A percentile compares a stretch with the other conserved stretches of the same genome.
phyloP scores from a whole-genome alignment of 2,329 filamentous ascomycete genomes.

The Trichoderma koningii region DNA sequence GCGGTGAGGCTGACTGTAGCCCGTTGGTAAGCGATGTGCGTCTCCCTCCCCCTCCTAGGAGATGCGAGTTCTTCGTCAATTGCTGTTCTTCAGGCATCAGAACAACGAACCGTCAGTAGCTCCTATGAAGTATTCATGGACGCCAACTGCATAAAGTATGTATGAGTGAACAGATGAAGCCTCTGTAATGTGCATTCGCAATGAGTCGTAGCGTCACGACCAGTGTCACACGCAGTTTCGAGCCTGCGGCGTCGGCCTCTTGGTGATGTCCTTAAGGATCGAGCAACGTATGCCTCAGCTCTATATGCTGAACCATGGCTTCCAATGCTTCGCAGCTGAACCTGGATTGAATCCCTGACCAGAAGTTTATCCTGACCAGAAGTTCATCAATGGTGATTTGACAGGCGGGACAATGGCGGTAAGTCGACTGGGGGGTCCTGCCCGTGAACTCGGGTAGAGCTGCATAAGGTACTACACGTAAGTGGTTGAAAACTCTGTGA shows the following conservation, averaged over 20 bases:
- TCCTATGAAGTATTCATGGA: no score
- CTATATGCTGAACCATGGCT: neutral
- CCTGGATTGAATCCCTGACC: neutral
- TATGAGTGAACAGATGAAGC: neutral
- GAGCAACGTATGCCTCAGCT: neutral
- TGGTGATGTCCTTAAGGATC: neutral
- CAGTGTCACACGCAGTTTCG: neutral
- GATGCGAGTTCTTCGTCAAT: neutral
- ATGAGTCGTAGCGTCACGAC: no score
- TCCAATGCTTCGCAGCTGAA: neutral
- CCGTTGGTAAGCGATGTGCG: neutral
- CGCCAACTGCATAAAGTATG: no score
- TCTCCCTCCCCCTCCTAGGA: neutral
- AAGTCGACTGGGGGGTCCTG: neutral
- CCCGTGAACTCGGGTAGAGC: neutral
- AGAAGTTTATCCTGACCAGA: no score
- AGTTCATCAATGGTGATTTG: neutral
- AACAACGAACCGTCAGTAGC: no score
- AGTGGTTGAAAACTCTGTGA: conserved; percentile 6
- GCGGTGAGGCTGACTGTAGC: neutral
- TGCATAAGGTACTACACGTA: neutral
- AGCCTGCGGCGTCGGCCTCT: neutral
- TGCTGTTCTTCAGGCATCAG: neutral
- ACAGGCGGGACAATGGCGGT: conserved; percentile 2
- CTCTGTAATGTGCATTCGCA: no score